Evolutionary conservation across 2,329 filamentous ascomycete genomes (phyloP).

Genomic region (Apiospora sp.): DNA sequence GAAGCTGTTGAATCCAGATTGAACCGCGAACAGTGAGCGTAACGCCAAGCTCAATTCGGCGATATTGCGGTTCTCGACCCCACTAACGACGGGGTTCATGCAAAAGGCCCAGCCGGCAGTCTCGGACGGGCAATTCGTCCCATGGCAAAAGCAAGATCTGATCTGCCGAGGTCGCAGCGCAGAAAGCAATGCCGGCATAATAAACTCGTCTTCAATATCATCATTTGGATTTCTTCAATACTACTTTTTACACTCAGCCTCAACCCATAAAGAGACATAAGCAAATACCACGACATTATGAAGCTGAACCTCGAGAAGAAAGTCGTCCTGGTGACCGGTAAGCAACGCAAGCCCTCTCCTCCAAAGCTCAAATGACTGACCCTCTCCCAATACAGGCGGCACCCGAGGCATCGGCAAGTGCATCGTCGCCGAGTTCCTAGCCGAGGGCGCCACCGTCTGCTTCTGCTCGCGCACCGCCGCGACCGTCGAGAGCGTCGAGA

Average conservation of each 20-base stretch:
- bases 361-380: background rate
- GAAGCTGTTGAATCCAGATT: too few species aligned
- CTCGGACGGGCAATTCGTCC: background rate
- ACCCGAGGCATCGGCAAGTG: conserved; percentile 28
- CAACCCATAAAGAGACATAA: too few species aligned
- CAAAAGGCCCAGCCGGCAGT: background rate
- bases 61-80: conserved; percentile 8
- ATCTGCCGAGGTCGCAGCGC: background rate
- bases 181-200: background rate
- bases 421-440: conserved; percentile 32
- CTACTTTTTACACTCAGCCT: too few species aligned
- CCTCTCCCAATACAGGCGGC: background rate
- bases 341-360: background rate
- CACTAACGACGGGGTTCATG: background rate
- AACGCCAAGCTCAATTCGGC: background rate
- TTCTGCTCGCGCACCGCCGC: conserved; percentile 34
- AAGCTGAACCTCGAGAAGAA: conserved; percentile 22
- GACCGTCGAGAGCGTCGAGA: conserved; percentile 27
- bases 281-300: background rate
- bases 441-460: conserved; percentile 33
- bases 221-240: background rate
- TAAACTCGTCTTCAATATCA: background rate
- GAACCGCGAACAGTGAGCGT: background rate
- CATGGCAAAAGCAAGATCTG: background rate
- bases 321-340: conserved; percentile 20